Evolutionary conservation across 768 basidiomycete species (phyloP).

Genomic region (Mycena galopus): DNA sequence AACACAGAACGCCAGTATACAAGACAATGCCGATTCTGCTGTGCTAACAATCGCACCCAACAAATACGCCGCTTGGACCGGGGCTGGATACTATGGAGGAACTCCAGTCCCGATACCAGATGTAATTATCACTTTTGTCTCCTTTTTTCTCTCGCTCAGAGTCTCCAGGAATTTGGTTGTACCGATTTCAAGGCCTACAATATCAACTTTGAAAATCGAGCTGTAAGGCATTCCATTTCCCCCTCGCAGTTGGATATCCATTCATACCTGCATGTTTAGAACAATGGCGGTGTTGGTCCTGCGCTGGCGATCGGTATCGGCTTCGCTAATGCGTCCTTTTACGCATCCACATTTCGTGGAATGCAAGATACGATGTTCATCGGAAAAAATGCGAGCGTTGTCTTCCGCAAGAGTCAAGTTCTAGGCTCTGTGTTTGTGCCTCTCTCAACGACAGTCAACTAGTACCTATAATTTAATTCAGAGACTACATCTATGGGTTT

Average conservation of each 20-base stretch:
- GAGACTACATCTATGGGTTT: conserved; percentile 52
- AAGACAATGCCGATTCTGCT: conserved; percentile 59
- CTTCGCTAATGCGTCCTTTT: conserved; percentile 62
- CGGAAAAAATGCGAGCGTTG: conserved; percentile 54
- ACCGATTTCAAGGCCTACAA: conserved; percentile 62
- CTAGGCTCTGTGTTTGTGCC: conserved; percentile 58
- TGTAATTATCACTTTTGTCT: background rate
- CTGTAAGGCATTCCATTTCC: conserved; percentile 27
- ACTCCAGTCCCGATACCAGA: conserved; percentile 47
- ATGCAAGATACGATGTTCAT: conserved; percentile 62
- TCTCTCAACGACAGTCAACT: background rate
- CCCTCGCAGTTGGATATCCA: background rate
- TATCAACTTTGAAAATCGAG: conserved; percentile 62
- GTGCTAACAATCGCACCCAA: conserved; percentile 57
- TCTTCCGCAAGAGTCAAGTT: conserved; percentile 58
- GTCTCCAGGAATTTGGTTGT: conserved; percentile 50
- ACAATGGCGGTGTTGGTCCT: conserved; percentile 54
- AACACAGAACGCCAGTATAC: conserved; percentile 33
- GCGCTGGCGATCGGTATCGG: conserved; percentile 58
- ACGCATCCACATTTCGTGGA: conserved; percentile 55
- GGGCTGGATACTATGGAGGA: conserved; percentile 54
- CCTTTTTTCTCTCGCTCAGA: background rate
- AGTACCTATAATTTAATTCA: background rate
- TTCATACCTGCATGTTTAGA: conserved; percentile 1
- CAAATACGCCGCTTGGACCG: conserved; percentile 56